These are phyloP conservation scores for Heterobasidion annosum DNA, from an alignment of 1,284 basidiomycete genomes.

Conservation along the genomic window DNA sequence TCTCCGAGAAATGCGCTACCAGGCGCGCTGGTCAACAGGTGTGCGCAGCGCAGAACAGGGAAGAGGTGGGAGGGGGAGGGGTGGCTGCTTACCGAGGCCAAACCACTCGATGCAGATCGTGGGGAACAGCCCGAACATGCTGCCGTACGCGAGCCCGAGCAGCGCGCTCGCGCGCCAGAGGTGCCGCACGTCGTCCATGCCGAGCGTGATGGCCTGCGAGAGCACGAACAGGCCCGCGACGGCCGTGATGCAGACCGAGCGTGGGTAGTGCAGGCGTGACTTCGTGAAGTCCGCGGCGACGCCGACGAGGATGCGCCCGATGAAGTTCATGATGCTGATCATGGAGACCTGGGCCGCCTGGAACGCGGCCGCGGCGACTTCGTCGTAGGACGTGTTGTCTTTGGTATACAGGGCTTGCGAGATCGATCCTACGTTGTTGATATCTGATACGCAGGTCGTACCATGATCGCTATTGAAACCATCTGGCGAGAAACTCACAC, in stretches of 20 bases:
- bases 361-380: conserved; percentile 57
- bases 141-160: conserved; percentile 71
- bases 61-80: too few species aligned
- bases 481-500: conserved; percentile 40
- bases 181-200: conserved; percentile 47
- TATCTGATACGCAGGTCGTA: conserved; percentile 37
- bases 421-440: conserved; percentile 94
- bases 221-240: conserved; percentile 61
- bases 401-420: conserved; percentile 77
- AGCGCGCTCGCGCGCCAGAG: conserved; percentile 74
- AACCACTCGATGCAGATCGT: conserved; percentile 83
- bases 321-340: conserved; percentile 79
- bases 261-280: conserved; percentile 47
- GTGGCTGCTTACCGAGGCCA: conserved; percentile 49
- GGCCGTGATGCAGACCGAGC: conserved; percentile 64
- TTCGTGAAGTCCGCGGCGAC: conserved; percentile 70
- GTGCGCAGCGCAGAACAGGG: too few species aligned
- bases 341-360: conserved; percentile 84
- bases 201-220: conserved; percentile 55
- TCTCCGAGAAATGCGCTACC: conserved; percentile 60
- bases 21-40: too few species aligned
- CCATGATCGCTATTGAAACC: neutral
- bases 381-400: conserved; percentile 55
- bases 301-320: conserved; percentile 73
- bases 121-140: conserved; percentile 70